A percentile compares a stretch with the other conserved stretches of the same genome.
Conservation (phyloP, 495 filamentous ascomycete genomes). For the Letharia columbiana region DNA sequence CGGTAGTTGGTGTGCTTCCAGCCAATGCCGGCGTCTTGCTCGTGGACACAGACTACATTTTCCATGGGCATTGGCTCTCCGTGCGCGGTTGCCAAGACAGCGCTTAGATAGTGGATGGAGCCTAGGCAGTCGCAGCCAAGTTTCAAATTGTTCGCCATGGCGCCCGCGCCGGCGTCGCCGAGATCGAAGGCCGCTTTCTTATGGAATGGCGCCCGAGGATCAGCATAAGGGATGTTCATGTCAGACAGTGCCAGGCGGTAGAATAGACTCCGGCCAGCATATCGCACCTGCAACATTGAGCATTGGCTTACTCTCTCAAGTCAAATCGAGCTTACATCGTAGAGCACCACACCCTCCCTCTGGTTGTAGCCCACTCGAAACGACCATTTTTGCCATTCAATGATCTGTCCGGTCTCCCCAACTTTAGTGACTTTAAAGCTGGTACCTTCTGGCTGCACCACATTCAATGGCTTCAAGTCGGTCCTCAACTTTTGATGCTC, state of each 20-base stretch:
- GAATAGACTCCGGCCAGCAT: slow-evolving; percentile 58
- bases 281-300: slow-evolving; percentile 40
- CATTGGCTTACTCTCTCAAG: background rate
- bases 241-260: slow-evolving; percentile 65
- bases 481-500: slow-evolving; percentile 56
- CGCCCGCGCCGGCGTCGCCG: slow-evolving; percentile 57
- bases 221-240: slow-evolving; percentile 61
- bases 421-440: slow-evolving; percentile 47
- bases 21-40: slow-evolving; percentile 57
- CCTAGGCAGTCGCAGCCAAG: slow-evolving; percentile 63
- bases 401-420: slow-evolving; percentile 37
- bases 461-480: slow-evolving; percentile 67
- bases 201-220: slow-evolving; percentile 58
- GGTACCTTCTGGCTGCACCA: slow-evolving; percentile 68
- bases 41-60: slow-evolving; percentile 58
- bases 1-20: slow-evolving; percentile 65
- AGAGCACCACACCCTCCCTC: slow-evolving; percentile 53
- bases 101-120: slow-evolving; percentile 56
- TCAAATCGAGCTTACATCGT: slow-evolving; percentile 36
- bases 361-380: slow-evolving; percentile 59
- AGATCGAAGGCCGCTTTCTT: slow-evolving; percentile 65
- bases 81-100: slow-evolving; percentile 45
- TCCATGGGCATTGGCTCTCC: slow-evolving; percentile 47
- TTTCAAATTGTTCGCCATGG: slow-evolving; percentile 58
- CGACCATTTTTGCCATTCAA: slow-evolving; percentile 60